A percentile compares a stretch with the other conserved stretches of the same genome.
These are phyloP conservation scores for Didymella lethalis DNA, from an alignment of 2,329 filamentous ascomycete genomes.

Conservation along the genomic window DNA sequence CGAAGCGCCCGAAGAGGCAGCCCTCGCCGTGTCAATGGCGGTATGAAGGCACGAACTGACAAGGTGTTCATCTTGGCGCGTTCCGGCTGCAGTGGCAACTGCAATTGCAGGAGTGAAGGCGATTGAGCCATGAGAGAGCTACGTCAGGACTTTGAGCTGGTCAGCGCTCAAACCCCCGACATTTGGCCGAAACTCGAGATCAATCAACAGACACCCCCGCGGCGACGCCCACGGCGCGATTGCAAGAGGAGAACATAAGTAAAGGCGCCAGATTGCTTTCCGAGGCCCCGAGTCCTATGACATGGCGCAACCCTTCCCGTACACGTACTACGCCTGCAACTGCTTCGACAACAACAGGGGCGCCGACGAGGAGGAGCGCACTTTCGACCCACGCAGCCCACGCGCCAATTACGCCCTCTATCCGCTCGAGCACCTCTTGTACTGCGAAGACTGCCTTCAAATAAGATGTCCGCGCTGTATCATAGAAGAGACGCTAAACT, in stretches of 20 bases:
- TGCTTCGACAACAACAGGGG: slow-evolving; percentile 61
- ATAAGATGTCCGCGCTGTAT: slow-evolving; percentile 94
- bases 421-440: slow-evolving; percentile 90
- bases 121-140: neutral
- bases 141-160: slow-evolving; percentile 17
- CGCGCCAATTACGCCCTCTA: slow-evolving; percentile 92
- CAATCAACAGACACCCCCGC: slow-evolving; percentile 22
- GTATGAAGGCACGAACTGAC: slow-evolving; percentile 48
- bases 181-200: slow-evolving; percentile 15
- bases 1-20: slow-evolving; percentile 48
- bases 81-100: neutral
- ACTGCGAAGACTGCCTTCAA: slow-evolving; percentile 97
- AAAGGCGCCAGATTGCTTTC: neutral
- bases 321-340: slow-evolving; percentile 70
- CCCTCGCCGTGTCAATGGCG: slow-evolving; percentile 40
- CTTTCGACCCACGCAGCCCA: slow-evolving; percentile 85
- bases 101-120: neutral
- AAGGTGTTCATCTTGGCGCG: slow-evolving; percentile 41
- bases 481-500: slow-evolving; percentile 90
- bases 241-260: neutral
- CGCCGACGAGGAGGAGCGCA: slow-evolving; percentile 74
- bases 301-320: slow-evolving; percentile 67
- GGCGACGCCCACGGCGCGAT: slow-evolving; percentile 1
- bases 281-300: neutral
- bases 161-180: slow-evolving; percentile 14